Percentiles rank a stretch among this genome's conserved stretches.
phyloP scores from a whole-genome alignment of 2,329 filamentous ascomycete species.

The Ceratocystis ficicola region DNA sequence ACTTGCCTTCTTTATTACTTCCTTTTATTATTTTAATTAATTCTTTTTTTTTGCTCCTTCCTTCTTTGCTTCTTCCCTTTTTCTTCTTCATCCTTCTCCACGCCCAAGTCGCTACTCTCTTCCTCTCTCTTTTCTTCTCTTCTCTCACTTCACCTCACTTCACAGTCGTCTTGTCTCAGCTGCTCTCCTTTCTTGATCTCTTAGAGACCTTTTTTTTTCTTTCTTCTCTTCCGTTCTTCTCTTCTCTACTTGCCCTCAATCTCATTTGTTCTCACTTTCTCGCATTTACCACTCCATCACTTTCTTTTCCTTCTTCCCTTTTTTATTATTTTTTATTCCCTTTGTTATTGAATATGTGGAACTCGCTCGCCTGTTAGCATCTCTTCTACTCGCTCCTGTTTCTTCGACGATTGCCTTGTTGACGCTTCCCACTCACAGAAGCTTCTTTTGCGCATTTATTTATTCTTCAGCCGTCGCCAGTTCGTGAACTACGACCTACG shows the following conservation, averaged over 20 bases:
- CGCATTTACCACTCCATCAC: not conserved
- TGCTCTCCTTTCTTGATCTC: slow-evolving; percentile 20
- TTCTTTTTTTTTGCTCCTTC: not conserved
- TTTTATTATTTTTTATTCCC: slow-evolving; percentile 1
- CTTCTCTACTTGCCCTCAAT: not conserved
- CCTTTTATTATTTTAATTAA: slow-evolving; percentile 22
- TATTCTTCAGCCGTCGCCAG: not conserved
- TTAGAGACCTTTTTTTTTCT: not conserved
- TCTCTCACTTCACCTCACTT: slow-evolving; percentile 12
- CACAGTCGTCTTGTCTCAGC: slow-evolving; percentile 1
- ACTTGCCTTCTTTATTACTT: slow-evolving; percentile 14
- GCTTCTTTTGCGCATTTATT: not conserved
- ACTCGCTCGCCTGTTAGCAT: slow-evolving; percentile 1
- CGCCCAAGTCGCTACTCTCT: slow-evolving; percentile 17
- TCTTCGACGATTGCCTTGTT: slow-evolving; percentile 11
- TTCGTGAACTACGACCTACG: not conserved
- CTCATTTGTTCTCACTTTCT: not conserved
- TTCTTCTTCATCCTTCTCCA: slow-evolving; percentile 17
- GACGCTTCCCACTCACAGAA: not conserved
- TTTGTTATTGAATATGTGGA: slow-evolving; percentile 3
- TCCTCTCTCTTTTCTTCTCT: slow-evolving; percentile 23
- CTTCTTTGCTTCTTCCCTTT: slow-evolving; percentile 16
- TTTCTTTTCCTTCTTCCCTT: slow-evolving; percentile 11
- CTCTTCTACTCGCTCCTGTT: slow-evolving; percentile 5
- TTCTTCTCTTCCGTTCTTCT: slow-evolving; percentile 5